phyloP scores from a whole-genome alignment of 345 rosid genomes.

The Dipteronia dyeriana region DNA sequence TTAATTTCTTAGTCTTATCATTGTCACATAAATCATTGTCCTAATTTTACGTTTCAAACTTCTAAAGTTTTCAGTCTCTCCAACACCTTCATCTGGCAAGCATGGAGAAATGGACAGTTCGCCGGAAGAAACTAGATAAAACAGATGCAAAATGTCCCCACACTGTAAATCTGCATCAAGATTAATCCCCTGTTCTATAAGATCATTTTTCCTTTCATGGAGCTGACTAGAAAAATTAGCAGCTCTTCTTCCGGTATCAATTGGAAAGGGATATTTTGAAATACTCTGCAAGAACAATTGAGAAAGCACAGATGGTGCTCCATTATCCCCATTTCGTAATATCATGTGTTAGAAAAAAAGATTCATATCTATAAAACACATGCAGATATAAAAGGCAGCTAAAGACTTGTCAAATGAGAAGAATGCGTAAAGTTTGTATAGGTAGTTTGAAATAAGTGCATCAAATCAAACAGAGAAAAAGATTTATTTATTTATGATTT shows the following conservation, averaged over 20 bases:
- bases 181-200: slow-evolving; percentile 51
- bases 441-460: background rate
- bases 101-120: slow-evolving; percentile 65
- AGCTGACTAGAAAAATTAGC: slow-evolving; percentile 78
- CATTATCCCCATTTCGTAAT: slow-evolving; percentile 81
- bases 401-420: slow-evolving; percentile 1
- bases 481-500: background rate
- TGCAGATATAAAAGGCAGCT: background rate
- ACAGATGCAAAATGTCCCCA: slow-evolving; percentile 79
- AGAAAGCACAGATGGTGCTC: slow-evolving; percentile 75
- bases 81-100: slow-evolving; percentile 89
- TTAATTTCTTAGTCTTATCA: slow-evolving; percentile 62
- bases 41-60: slow-evolving; percentile 68
- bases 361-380: background rate
- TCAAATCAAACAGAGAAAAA: background rate
- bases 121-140: slow-evolving; percentile 75
- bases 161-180: slow-evolving; percentile 80
- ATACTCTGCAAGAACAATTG: slow-evolving; percentile 72
- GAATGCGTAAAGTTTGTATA: background rate
- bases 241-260: slow-evolving; percentile 78
- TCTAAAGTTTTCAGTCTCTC: slow-evolving; percentile 86
- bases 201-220: slow-evolving; percentile 55
- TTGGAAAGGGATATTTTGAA: slow-evolving; percentile 77
- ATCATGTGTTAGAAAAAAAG: slow-evolving; percentile 15
- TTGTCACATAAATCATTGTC: slow-evolving; percentile 50